Conservation (phyloP, 495 filamentous ascomycete genomes). For the Neurospora intermedia region DNA sequence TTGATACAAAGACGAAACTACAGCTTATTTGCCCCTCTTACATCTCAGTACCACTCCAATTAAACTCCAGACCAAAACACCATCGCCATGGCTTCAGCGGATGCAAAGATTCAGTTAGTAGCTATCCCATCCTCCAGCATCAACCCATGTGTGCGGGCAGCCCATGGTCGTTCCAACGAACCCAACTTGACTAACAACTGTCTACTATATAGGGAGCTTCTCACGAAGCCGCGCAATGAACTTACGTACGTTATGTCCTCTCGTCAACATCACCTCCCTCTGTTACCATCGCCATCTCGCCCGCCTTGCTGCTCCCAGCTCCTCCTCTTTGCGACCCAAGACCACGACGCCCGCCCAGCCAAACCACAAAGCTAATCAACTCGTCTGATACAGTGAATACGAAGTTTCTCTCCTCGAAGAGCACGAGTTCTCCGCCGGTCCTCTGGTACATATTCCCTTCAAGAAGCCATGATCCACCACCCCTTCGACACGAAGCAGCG, state of each 20-base stretch:
- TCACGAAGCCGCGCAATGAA: conserved; percentile 68
- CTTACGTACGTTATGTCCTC: conserved; percentile 54
- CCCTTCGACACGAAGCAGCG: neutral
- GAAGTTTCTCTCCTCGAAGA: conserved; percentile 82
- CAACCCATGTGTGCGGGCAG: neutral
- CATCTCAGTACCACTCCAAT: neutral
- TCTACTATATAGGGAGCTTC: conserved; percentile 50
- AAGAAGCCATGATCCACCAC: conserved; percentile 22
- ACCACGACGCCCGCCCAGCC: neutral
- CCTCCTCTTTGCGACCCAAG: neutral
- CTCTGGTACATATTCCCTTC: conserved; percentile 28
- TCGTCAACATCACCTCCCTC: neutral
- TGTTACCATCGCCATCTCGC: neutral
- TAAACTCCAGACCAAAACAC: neutral
- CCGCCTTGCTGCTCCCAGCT: neutral
- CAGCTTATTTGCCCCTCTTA: neutral
- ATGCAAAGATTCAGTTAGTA: neutral
- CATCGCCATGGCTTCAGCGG: neutral
- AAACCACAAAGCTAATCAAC: neutral
- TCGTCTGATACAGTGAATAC: conserved; percentile 52
- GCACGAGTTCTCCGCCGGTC: conserved; percentile 75
- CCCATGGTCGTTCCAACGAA: neutral
- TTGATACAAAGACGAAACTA: neutral
- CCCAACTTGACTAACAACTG: neutral
- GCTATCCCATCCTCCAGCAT: neutral